Percentiles rank a stretch among this genome's conserved stretches.
These are phyloP conservation scores for Metrosideros polymorpha DNA, from an alignment of 441 rosid species.

Conservation along the genomic window DNA sequence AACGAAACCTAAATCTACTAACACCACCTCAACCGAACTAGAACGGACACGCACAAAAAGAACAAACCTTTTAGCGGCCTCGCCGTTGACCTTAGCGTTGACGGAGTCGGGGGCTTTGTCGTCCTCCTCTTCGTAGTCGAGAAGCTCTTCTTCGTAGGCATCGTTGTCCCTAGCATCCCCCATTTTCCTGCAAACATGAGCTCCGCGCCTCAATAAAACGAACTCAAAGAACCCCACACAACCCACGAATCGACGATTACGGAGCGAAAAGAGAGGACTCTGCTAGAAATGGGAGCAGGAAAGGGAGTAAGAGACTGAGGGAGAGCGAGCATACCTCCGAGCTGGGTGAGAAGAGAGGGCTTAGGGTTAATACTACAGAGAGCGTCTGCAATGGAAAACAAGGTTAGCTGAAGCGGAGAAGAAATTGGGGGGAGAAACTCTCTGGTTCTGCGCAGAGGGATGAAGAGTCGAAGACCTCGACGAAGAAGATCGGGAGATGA, in stretches of 20 bases:
- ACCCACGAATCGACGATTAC: background rate
- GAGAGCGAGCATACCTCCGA: background rate
- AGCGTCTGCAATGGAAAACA: background rate
- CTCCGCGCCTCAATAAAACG: background rate
- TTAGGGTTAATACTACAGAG: background rate
- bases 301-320: too few relatives aligned
- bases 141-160: constrained; percentile 3
- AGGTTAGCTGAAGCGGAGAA: background rate
- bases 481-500: background rate
- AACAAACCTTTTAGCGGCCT: constrained; percentile 4
- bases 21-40: background rate
- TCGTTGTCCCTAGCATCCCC: constrained; percentile 8
- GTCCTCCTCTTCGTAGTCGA: constrained; percentile 11
- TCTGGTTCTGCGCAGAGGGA: background rate
- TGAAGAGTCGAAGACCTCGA: background rate
- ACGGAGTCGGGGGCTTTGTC: constrained; percentile 12
- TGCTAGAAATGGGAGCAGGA: background rate
- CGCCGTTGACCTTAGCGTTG: background rate
- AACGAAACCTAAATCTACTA: background rate
- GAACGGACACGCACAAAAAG: background rate
- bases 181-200: background rate
- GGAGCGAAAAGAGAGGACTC: background rate
- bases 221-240: background rate
- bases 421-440: background rate
- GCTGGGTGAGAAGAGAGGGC: background rate